phyloP scores from a whole-genome alignment of 176 grass and related monocot genomes.

The Oryza meyeriana region DNA sequence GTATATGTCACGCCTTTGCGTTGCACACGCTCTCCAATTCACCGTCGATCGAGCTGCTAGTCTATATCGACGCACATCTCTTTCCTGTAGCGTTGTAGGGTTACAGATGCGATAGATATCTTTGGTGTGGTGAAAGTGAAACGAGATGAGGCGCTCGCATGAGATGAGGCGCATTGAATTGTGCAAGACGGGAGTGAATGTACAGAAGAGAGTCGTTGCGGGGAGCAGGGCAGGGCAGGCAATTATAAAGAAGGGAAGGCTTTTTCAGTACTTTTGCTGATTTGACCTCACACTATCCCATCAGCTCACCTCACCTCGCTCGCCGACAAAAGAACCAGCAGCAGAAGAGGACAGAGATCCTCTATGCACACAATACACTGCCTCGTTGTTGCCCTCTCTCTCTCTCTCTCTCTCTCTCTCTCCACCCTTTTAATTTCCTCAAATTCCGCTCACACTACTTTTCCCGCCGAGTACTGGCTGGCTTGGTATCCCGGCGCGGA shows the following conservation, averaged over 20 bases:
- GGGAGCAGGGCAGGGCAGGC: neutral
- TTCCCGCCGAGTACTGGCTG: slow-evolving; percentile 25
- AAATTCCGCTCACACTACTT: slow-evolving; percentile 37
- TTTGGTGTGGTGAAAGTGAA: slow-evolving; percentile 38
- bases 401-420: neutral
- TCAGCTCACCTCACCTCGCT: slow-evolving; percentile 45
- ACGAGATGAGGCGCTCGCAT: neutral
- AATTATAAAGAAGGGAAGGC: slow-evolving; percentile 48
- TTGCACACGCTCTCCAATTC: neutral
- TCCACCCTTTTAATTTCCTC: slow-evolving; percentile 17
- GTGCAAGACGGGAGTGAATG: neutral
- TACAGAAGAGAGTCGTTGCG: neutral
- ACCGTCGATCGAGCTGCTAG: neutral
- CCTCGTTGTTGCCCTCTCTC: neutral
- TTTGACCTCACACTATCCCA: slow-evolving; percentile 87
- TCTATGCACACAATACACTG: slow-evolving; percentile 22
- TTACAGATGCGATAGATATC: slow-evolving; percentile 14
- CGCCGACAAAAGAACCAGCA: slow-evolving; percentile 50
- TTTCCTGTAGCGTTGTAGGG: slow-evolving; percentile 10
- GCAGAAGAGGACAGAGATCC: slow-evolving; percentile 43
- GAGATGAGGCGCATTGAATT: slow-evolving; percentile 25
- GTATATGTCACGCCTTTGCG: neutral
- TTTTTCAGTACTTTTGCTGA: slow-evolving; percentile 59
- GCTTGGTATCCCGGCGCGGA: slow-evolving; percentile 42
- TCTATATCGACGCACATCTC: neutral